Conservation (phyloP, 441 rosid genomes). For the Bocquillonia castaneifolia region DNA sequence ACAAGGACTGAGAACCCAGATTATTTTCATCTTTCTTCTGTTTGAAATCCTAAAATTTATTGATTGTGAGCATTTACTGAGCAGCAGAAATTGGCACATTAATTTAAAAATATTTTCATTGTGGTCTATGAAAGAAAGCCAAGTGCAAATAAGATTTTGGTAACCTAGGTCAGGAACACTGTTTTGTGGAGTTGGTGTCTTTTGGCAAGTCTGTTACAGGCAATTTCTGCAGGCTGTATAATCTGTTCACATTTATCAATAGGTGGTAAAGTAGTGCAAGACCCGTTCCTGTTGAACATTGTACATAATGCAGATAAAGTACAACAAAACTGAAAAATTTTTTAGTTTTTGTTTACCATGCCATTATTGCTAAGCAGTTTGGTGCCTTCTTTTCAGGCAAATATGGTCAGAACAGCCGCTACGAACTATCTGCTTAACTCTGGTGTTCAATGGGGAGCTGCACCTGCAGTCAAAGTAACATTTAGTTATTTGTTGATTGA, state of each 20-base stretch:
- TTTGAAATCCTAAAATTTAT: neutral
- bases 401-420: slow-evolving; percentile 81
- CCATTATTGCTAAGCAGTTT: slow-evolving; percentile 7
- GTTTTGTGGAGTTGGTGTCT: no score
- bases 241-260: neutral
- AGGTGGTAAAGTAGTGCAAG: neutral
- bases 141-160: neutral
- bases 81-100: neutral
- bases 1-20: neutral
- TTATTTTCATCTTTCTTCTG: neutral
- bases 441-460: slow-evolving; percentile 93
- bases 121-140: no score
- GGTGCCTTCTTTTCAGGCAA: slow-evolving; percentile 50
- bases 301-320: neutral
- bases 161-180: neutral
- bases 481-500: slow-evolving; percentile 13
- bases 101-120: neutral
- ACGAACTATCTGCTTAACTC: slow-evolving; percentile 71
- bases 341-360: neutral
- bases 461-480: slow-evolving; percentile 81
- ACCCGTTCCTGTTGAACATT: neutral
- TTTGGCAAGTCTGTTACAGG: neutral
- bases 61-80: neutral
- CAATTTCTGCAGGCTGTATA: neutral
- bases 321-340: no score